Evolutionary conservation across 2,329 filamentous ascomycete genomes (phyloP).

Genomic region (Colletotrichum tabaci): DNA sequence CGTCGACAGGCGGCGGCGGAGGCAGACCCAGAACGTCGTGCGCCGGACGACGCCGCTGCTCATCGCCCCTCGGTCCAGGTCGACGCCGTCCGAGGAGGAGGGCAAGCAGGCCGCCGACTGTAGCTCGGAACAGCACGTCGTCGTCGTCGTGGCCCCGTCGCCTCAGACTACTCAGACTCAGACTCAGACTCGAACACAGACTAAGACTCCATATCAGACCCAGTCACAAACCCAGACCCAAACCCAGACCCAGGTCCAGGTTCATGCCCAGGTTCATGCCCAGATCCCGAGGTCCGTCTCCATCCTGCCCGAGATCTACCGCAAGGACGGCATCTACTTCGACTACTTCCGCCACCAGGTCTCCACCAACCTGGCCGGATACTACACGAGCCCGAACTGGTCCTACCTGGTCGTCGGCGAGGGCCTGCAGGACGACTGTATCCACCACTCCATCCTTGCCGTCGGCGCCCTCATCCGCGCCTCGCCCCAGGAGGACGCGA

Average conservation of each 20-base stretch:
- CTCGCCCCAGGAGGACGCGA: neutral
- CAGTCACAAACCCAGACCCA: too few species aligned
- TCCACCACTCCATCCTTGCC: constrained; percentile 32
- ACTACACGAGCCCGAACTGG: constrained; percentile 31
- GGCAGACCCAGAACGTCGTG: constrained; percentile 1
- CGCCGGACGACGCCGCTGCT: constrained; percentile 9
- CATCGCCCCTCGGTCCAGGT: constrained; percentile 20
- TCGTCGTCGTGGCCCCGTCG: neutral
- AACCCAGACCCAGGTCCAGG: too few species aligned
- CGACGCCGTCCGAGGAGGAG: neutral
- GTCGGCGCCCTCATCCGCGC: constrained; percentile 27
- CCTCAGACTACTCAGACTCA: neutral
- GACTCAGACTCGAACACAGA: too few species aligned
- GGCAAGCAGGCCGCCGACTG: too few species aligned
- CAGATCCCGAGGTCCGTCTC: constrained; percentile 10
- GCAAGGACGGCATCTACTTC: constrained; percentile 30
- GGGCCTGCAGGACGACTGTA: constrained; percentile 31
- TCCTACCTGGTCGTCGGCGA: constrained; percentile 29
- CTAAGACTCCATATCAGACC: too few species aligned
- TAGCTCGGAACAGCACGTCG: neutral
- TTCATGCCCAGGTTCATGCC: too few species aligned
- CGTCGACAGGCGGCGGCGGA: constrained; percentile 10
- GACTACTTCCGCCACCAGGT: constrained; percentile 33
- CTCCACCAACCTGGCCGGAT: constrained; percentile 21
- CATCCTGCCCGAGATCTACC: constrained; percentile 15